Evolutionary conservation across 306 rosid species (phyloP), one percentile per base, ranked within the genome.

Genomic region (Chamaecrista fasciculata): DNA sequence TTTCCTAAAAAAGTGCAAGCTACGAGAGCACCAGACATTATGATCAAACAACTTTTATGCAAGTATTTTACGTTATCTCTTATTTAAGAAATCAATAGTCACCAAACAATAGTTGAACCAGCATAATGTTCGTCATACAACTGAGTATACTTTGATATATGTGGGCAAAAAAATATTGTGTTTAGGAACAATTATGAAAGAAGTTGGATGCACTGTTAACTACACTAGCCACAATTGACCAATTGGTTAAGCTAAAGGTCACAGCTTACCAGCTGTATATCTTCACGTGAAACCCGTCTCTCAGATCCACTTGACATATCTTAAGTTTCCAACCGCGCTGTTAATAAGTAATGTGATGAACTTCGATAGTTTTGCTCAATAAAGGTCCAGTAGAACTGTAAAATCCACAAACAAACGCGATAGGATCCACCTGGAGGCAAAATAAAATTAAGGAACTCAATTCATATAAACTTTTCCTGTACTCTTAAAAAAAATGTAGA

Each of bases 201-300:
- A 34, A 1, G 26, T 10, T 4, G n/a, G 33, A 58, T n/a, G 44
- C 28, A 33, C 18, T 31, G 46, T 33, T 59, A 9, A 33, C 28
- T 5, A 60, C 9, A 9, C 48, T 24, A 60, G 15, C 47, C 66
- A 19, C 10, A 11, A 7, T 8, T 16, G 14, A 65, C n/a, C 34
- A 73, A 63, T n/a, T n/a, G 50, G 23, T 29, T 58, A 62, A 62
- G 33, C 12, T 8, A 4, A 65, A 55, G 28, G 25, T 18, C 58
- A 74, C 11, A 66, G 67, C 91, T 85, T 86, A 92, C 98, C 87
- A 87, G 71, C 76, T 92, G 98, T 49, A 89, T 86, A 74, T 92
- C 96, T 79, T 89, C 84, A 55, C 88, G 95, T 62, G 95, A 86
- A 64, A 89, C 65, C 44, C 65, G 82, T 76, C 92, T 87, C 39